Evolutionary conservation across 495 filamentous ascomycete species (phyloP), one percentile per base, ranked within the genome.

Genomic region (Penicillium pulvis): DNA sequence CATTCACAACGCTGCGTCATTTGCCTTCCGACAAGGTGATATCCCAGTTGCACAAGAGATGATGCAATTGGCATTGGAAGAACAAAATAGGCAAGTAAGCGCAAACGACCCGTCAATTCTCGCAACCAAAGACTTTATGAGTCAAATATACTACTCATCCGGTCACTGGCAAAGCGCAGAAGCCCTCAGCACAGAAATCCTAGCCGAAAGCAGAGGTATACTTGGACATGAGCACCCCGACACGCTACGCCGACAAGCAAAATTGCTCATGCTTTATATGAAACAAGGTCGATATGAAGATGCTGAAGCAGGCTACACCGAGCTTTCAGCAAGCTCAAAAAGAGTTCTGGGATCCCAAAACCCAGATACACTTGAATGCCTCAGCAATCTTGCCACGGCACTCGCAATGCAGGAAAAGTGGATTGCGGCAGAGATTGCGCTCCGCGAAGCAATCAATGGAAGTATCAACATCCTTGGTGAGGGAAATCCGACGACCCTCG

Each of bases 391-490:
- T 4, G 19, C 46, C 26, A 12, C 24, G 46, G 20, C 16, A 12
- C 26, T 49, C 4, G 14, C 26, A 30, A 49, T 49, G 46, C 46
- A 49, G 26, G 23, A 49, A 16, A 24, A 30, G 16, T 49, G 46
- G 46, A 10, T 14, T 3, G 23, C 16, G 28, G 46, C 46, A 14
- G 46, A 49, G 20, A 30, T 28, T 8, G 12, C 46, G 8, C 46
- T 49, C 12, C 8, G 10, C 6, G 19, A 24, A 49, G 20, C 26
- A 8, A 20, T 30, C 10, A 20, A 49, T 12, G 26, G 23, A 20
- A 49, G 20, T 28, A 49, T 26, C 20, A 9, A 16, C 10, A 12
- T 26, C 3, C 23, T 49, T 20, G 46, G 46, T 1, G 46, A 49
- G 20, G 46, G 19, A 11, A 10, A 49, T 49, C 8, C 46, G 5